Percentiles rank a stretch among this genome's conserved stretches.
These are phyloP conservation scores for Exophiala viscosa DNA, from an alignment of 2,329 filamentous ascomycete genomes.

Conservation along the genomic window DNA sequence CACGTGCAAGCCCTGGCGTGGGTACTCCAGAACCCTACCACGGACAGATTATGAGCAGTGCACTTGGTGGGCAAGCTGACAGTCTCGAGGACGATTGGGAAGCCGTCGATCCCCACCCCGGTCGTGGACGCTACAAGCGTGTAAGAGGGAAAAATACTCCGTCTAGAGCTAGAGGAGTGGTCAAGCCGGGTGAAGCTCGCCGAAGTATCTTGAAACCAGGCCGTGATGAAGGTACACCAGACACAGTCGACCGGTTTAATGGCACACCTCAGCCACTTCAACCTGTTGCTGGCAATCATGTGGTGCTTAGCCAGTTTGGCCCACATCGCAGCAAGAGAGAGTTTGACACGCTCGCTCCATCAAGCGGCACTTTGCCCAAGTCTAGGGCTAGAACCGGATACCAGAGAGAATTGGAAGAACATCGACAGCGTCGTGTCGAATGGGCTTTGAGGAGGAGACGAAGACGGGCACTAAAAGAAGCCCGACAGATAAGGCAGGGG, in stretches of 20 bases:
- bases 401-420: conserved; percentile 48
- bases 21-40: conserved; percentile 18
- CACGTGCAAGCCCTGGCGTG: conserved; percentile 25
- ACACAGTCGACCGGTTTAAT: conserved; percentile 20
- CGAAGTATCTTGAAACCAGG: conserved; percentile 42
- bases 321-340: conserved; percentile 14
- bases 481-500: conserved; percentile 38
- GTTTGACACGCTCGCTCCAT: conserved; percentile 18
- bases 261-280: conserved; percentile 31
- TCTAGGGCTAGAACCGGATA: conserved; percentile 49
- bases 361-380: conserved; percentile 36
- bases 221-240: conserved; percentile 36
- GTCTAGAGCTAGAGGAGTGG: conserved; percentile 32
- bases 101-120: conserved; percentile 35
- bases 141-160: conserved; percentile 30
- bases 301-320: conserved; percentile 40
- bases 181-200: conserved; percentile 17
- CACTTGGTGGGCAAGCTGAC: conserved; percentile 26
- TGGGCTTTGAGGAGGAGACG: conserved; percentile 45
- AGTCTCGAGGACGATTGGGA: conserved; percentile 39
- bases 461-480: conserved; percentile 35
- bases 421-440: conserved; percentile 46
- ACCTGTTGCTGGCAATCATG: conserved; percentile 41
- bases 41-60: conserved; percentile 20
- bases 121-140: conserved; percentile 39